These are phyloP conservation scores for Beta macrorhiza DNA, from an alignment of 179 eudicot genomes.

Conservation along the genomic window DNA sequence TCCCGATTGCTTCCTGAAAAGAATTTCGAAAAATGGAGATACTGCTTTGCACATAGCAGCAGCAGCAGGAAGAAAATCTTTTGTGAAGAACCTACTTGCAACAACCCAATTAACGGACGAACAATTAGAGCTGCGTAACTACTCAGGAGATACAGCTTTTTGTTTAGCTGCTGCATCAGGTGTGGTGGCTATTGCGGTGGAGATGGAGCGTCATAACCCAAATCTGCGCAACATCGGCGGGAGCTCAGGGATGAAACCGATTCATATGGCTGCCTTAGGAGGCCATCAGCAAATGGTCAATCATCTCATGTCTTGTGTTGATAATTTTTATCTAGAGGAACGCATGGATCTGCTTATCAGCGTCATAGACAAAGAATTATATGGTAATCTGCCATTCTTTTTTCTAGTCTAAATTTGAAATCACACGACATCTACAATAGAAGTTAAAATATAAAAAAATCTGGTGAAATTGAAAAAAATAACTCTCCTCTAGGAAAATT, in stretches of 20 bases:
- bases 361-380: neutral
- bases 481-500: no score
- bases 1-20: neutral
- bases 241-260: neutral
- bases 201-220: neutral
- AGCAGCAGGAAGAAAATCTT: neutral
- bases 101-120: neutral
- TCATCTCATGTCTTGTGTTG: neutral
- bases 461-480: no score
- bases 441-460: no score
- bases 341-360: neutral
- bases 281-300: conserved; percentile 10
- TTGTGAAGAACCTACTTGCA: neutral
- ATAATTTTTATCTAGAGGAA: neutral
- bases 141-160: conserved; percentile 2
- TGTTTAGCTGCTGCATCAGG: conserved; percentile 21
- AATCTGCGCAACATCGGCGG: neutral
- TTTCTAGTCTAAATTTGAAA: no score
- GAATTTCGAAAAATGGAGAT: conserved; percentile 3
- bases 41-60: conserved; percentile 11
- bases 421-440: no score
- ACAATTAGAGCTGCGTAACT: neutral
- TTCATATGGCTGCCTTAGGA: conserved; percentile 8
- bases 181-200: neutral
- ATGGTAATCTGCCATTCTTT: neutral